phyloP scores from a whole-genome alignment of 805 yeast species.

The Torulaspora microellipsoides region DNA sequence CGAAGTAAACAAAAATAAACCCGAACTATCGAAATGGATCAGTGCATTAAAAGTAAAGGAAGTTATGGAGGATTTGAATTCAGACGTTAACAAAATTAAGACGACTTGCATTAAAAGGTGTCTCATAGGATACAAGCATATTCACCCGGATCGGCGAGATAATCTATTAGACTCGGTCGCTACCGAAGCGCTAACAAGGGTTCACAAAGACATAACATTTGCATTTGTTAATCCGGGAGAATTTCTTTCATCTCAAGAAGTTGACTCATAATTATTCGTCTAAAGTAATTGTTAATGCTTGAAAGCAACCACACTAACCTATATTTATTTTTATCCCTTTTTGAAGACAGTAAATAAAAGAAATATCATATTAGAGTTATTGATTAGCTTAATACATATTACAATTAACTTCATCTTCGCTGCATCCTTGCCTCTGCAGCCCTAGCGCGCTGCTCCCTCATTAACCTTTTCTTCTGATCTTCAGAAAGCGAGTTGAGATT shows the following conservation, averaged over 20 bases:
- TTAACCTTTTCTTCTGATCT: slow-evolving; percentile 68
- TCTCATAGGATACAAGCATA: slow-evolving; percentile 57
- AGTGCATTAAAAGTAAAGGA: slow-evolving; percentile 48
- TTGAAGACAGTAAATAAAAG: too few species aligned
- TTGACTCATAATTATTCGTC: too few species aligned
- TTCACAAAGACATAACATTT: slow-evolving; percentile 20
- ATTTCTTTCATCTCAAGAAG: neutral
- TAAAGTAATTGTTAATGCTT: too few species aligned
- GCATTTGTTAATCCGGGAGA: slow-evolving; percentile 25
- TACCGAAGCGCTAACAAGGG: slow-evolving; percentile 16
- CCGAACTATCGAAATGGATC: slow-evolving; percentile 40
- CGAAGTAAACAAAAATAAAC: slow-evolving; percentile 9
- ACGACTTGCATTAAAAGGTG: slow-evolving; percentile 51
- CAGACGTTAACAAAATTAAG: slow-evolving; percentile 28
- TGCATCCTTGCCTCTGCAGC: slow-evolving; percentile 89
- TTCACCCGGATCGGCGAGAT: slow-evolving; percentile 41
- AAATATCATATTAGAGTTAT: too few species aligned
- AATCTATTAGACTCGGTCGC: slow-evolving; percentile 19
- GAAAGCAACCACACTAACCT: too few species aligned
- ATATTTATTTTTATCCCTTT: too few species aligned
- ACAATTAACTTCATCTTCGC: slow-evolving; percentile 12
- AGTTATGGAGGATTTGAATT: slow-evolving; percentile 21
- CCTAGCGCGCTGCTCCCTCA: slow-evolving; percentile 92
- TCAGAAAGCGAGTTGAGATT: slow-evolving; percentile 61
- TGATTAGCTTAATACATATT: too few species aligned